Conservation (phyloP, 768 basidiomycete genomes). For the Galerina marginata region DNA sequence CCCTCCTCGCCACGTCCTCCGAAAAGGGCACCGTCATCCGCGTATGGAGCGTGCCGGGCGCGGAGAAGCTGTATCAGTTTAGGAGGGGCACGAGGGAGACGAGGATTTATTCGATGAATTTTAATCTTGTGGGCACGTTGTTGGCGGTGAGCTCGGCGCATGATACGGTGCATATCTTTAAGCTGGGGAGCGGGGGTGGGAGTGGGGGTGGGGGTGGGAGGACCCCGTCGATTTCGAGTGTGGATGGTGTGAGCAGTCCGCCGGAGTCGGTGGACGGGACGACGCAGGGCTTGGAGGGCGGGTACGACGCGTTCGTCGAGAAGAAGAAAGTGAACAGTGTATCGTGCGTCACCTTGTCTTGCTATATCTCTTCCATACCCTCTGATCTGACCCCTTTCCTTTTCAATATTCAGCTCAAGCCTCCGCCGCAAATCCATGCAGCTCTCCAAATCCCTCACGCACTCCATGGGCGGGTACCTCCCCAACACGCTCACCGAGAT, state of each 20-base stretch:
- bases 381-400: too few relatives aligned
- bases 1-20: conserved; percentile 89
- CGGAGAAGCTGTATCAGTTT: conserved; percentile 96
- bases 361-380: too few relatives aligned
- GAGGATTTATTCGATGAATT: conserved; percentile 79
- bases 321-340: conserved; percentile 70
- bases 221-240: conserved; percentile 21
- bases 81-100: conserved; percentile 88
- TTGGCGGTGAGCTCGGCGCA: conserved; percentile 91
- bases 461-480: conserved; percentile 84
- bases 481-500: conserved; percentile 92
- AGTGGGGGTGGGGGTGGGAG: conserved; percentile 7
- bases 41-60: conserved; percentile 89
- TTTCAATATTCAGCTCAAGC: too few relatives aligned
- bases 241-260: conserved; percentile 47
- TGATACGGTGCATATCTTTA: conserved; percentile 97
- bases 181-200: conserved; percentile 53
- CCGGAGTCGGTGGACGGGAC: conserved; percentile 71
- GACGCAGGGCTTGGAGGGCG: conserved; percentile 67
- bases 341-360: too few relatives aligned
- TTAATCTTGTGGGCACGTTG: conserved; percentile 84
- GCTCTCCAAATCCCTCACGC: conserved; percentile 73
- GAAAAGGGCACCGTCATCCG: conserved; percentile 98
- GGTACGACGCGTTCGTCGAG: conserved; percentile 87
- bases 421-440: conserved; percentile 75